Conservation (phyloP, 2,329 filamentous ascomycete genomes). For the Decorospora gaudefroyi region DNA sequence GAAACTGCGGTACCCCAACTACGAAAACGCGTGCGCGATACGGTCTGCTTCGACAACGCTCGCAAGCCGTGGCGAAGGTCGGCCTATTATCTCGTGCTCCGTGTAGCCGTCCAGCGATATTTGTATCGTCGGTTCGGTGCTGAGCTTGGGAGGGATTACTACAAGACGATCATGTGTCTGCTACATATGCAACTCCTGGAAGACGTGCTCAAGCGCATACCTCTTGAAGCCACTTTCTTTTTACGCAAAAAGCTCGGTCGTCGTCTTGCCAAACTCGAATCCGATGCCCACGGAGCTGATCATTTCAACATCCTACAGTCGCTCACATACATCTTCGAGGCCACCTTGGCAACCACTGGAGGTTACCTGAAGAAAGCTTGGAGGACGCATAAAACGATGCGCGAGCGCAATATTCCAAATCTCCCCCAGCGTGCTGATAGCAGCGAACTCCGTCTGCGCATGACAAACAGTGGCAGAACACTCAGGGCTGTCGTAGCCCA, state of each 20-base stretch:
- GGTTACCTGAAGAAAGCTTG: conserved; percentile 28
- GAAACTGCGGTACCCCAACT: conserved; percentile 47
- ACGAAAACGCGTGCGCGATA: conserved; percentile 65
- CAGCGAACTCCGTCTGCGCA: conserved; percentile 22
- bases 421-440: conserved; percentile 49
- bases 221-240: conserved; percentile 46
- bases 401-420: conserved; percentile 48
- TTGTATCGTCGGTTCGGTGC: conserved; percentile 51
- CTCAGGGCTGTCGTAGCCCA: conserved; percentile 9
- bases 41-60: conserved; percentile 58
- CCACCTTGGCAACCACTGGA: conserved; percentile 16
- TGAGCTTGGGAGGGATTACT: conserved; percentile 54
- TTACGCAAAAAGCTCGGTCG: conserved; percentile 61
- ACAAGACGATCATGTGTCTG: conserved; percentile 62
- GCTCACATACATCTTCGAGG: conserved; percentile 19
- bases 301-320: conserved; percentile 3
- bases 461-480: conserved; percentile 25
- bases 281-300: conserved; percentile 32
- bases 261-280: conserved; percentile 62
- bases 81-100: conserved; percentile 65
- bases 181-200: conserved; percentile 56
- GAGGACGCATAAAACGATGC: conserved; percentile 24
- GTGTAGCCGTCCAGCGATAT: conserved; percentile 61
- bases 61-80: conserved; percentile 65
- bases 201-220: conserved; percentile 40